Evolutionary conservation across 2,329 filamentous ascomycete genomes (phyloP), one percentile per base, ranked within the genome.

Genomic region (Penicillium digitatum): DNA sequence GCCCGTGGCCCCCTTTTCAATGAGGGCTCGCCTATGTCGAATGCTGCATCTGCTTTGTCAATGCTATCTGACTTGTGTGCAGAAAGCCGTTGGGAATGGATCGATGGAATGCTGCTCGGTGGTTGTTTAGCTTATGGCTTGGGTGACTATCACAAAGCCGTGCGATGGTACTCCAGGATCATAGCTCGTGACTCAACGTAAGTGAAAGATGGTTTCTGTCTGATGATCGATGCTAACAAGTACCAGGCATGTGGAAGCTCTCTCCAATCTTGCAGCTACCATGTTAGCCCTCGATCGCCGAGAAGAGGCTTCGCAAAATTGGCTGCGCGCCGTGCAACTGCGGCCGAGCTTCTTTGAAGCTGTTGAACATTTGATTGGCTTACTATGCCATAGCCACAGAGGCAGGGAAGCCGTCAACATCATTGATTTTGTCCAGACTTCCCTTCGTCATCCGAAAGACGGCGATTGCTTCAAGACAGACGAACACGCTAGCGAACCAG

Each of bases 71-170:
- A 80, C 60, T 75, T 95, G 7, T 95, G 90, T 68, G 85, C 88
- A 65, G 87, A 93, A 69, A 90, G 87, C 65, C 82, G 81, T 10
- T 94, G 90, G 89, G 83, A 85, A 64, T 99, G 94, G 94, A 82
- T 91, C 50, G 93, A 97, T 68, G 94, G 94, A 2, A 92, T 97
- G 78, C 79, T 97, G 37, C 79, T 97, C 7, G 90, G 89, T 37
- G 94, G 94, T 2, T 97, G 94, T 74, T 79, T 99, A 55, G 87
- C 93, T 47, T 97, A 97, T 75, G 92, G 89, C 8, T 76, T 97
- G 14, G 90, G 90, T 58, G 86, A 90, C 67, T 95, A 94, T 68
- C 82, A 88, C 58, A 87, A 90, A 66, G 78, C 79, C 27, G 72
- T 78, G 67, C 70, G 76, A 48, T 81, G 79, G 78, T 81, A 81